Evolutionary conservation across 2,329 filamentous ascomycete species (phyloP).

Genomic region (Dactylellina leptospora): DNA sequence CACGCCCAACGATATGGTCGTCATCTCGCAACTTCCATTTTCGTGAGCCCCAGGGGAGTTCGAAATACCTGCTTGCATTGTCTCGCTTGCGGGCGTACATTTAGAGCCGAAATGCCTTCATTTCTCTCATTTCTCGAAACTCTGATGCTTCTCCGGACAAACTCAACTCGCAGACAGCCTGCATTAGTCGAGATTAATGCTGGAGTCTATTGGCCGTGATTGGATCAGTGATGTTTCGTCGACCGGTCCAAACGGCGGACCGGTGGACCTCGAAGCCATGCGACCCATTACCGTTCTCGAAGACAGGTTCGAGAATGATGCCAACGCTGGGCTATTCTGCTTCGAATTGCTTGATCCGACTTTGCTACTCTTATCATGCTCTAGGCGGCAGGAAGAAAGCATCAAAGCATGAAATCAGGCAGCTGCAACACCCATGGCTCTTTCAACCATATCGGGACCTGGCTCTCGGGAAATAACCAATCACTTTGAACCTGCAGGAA

Average conservation of each 20-base stretch:
- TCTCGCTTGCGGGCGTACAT: constrained; percentile 46
- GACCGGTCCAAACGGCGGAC: not conserved
- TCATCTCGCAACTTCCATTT: constrained; percentile 46
- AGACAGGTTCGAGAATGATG: constrained; percentile 39
- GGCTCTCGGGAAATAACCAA: constrained; percentile 49
- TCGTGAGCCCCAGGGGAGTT: constrained; percentile 33
- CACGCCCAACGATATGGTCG: constrained; percentile 46
- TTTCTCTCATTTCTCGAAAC: constrained; percentile 42
- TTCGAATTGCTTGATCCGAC: constrained; percentile 50
- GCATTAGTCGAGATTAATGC: constrained; percentile 15
- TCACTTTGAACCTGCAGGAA: constrained; percentile 1
- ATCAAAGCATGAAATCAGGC: constrained; percentile 39
- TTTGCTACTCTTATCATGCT: constrained; percentile 43
- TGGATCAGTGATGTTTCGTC: constrained; percentile 15
- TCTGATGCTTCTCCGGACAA: constrained; percentile 13
- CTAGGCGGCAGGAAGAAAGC: constrained; percentile 51
- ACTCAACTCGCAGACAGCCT: constrained; percentile 10
- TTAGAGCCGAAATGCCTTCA: constrained; percentile 39
- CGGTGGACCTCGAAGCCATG: constrained; percentile 22
- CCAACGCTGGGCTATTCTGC: constrained; percentile 23
- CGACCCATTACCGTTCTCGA: constrained; percentile 43
- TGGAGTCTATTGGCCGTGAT: constrained; percentile 2
- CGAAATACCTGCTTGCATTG: constrained; percentile 44
- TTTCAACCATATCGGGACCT: constrained; percentile 35
- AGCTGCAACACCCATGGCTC: constrained; percentile 44